Evolutionary conservation across 2,329 filamentous ascomycete species (phyloP), one percentile per base, ranked within the genome.

Genomic region (Paecilomyces variotii): DNA sequence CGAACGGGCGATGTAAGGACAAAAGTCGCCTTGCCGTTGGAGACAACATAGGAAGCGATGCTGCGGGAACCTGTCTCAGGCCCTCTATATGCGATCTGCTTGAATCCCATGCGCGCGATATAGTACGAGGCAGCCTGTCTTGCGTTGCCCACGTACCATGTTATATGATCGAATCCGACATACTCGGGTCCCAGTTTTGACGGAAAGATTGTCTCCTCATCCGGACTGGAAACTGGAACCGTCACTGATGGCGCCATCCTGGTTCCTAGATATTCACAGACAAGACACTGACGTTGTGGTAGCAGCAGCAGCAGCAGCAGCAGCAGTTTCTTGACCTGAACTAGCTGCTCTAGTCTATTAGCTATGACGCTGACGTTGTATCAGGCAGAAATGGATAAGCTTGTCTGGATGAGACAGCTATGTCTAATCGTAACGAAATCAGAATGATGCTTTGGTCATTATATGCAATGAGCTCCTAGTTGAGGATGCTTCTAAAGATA

Each of bases 141-240:
- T 63, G 91, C 91, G 72, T 96, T 96, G 69, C 91, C 91, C 34
- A 96, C 91, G 79, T 90, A 96, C 91, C 91, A 96, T 60, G 89
- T 90, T 59, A 96, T 83, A 72, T 95, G 89, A 75, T 95, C 89
- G 73, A 95, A 96, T 68, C 89, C 90, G 7, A 60, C 32, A 57
- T 65, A 65, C 25, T 59, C 60, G 14, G 63, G 65, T 5, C 67
- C 65, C 24, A 68, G 53, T 11, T 63, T 59, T 24, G 61, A 62
- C 24, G 67, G 62, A 24, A 64, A 61, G 50, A 67, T 66, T 39
- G 63, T 57, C 10, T 56, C 56, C 12, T 60, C 50, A 14, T 54
- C 27, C 2, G 54, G 14, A 11, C 2, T 49, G 12, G 54, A 55
- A n/a, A 25, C 14, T 19, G 32, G 30, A 4, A 45, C 24, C 1